Evolutionary conservation across 306 rosid species (phyloP).

Genomic region (Vachellia collinsii): DNA sequence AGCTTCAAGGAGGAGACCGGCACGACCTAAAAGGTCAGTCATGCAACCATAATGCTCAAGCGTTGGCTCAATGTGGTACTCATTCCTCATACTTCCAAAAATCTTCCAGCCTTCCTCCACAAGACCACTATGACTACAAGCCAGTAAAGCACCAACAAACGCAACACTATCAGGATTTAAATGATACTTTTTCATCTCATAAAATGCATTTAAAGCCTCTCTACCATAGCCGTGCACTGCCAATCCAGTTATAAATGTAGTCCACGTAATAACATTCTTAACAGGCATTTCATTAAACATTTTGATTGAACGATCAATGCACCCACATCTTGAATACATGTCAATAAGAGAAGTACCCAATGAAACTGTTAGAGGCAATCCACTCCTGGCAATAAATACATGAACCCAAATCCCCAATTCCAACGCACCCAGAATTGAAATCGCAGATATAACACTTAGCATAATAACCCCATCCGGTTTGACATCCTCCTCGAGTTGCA

Average conservation of each 20-base stretch:
- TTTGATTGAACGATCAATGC: constrained; percentile 51
- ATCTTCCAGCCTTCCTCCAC: constrained; percentile 56
- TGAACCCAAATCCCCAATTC: constrained; percentile 66
- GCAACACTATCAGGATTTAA: constrained; percentile 50
- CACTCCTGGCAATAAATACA: constrained; percentile 35
- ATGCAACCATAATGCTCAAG: constrained; percentile 73
- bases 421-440: constrained; percentile 58
- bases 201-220: constrained; percentile 53
- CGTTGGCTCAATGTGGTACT: constrained; percentile 45
- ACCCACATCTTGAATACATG: constrained; percentile 69
- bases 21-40: constrained; percentile 69
- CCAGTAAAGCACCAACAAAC: constrained; percentile 55
- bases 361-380: constrained; percentile 46
- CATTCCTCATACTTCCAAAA: constrained; percentile 47
- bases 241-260: constrained; percentile 52
- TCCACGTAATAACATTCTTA: constrained; percentile 59
- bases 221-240: constrained; percentile 59
- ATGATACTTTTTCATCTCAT: constrained; percentile 50
- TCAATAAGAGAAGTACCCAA: constrained; percentile 64
- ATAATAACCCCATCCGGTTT: constrained; percentile 50
- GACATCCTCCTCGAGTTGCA: constrained; percentile 51
- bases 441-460: constrained; percentile 56
- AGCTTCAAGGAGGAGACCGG: constrained; percentile 58
- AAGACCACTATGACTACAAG: constrained; percentile 68
- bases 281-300: constrained; percentile 57